Base-by-base conservation (phyloP, 768 basidiomycete species). In the Psilocybe cyanescens region DNA sequence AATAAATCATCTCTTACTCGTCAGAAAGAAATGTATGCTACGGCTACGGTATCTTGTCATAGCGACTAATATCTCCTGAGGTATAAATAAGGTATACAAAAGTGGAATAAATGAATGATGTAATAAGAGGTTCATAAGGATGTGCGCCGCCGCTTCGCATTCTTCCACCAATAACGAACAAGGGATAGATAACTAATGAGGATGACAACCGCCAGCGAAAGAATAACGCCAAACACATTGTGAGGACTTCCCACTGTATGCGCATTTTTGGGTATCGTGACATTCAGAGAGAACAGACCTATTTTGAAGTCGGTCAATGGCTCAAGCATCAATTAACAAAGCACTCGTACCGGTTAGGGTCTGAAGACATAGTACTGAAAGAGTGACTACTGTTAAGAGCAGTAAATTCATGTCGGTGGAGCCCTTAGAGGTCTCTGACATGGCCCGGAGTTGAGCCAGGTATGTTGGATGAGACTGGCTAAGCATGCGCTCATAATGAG, bases 391-490 rank as follows among this genome's bases (percentile, higher is more conserved):
- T 0, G 89, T 86, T 4, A 97, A 79, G 50, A 81, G 79, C 12
- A 96, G 68, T 19, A 95, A 74, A 12, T 87, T 83, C 65, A 82
- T 84, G 71, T 92, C 91, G 4, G 83, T 84, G 4, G 83, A 84
- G 7, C 81, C 78, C 71, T 89, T 88, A 1, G 87, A 82, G 35
- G 79, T 77, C 5, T 83, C 81, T 37, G 87, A 83, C 14, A 82
- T 81, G 1, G 89, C 76, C 6, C 88, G 83, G 4, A 98, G 83
- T 57, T 94, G 88, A 11, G 89, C 85, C 5, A 96, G 78, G 72
- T 96, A 96, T 1, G 88, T 88, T 0, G 94, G 94, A 67, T 96
- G 93, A 16, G 91, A 91, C 65, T 96, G 89, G 64, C 89, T 88
- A 52, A 98, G 80, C 76, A 95, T 90, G 31, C 90, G 89, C 70